phyloP scores from a whole-genome alignment of 306 rosid species.

The Acacia melanoxylon region DNA sequence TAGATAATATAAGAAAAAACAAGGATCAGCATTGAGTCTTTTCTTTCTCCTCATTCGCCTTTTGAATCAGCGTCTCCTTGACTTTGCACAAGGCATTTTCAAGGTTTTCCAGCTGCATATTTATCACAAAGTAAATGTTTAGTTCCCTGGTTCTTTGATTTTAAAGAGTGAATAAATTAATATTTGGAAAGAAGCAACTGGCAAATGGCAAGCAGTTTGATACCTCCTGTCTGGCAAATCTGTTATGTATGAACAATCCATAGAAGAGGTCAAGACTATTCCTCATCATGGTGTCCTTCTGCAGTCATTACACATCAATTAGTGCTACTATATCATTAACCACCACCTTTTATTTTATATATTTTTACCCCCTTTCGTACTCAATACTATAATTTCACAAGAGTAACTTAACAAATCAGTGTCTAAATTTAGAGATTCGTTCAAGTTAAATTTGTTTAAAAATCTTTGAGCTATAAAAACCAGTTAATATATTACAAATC shows the following conservation, averaged over 20 bases:
- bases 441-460: too few relatives aligned
- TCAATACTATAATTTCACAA: not conserved
- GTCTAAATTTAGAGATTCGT: not conserved
- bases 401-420: too few relatives aligned
- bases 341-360: too few relatives aligned
- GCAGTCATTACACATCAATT: constrained; percentile 29
- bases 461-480: too few relatives aligned
- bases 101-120: constrained; percentile 42
- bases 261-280: constrained; percentile 56
- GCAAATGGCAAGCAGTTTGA: not conserved
- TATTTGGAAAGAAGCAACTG: not conserved
- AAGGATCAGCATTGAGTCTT: constrained; percentile 9
- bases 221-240: constrained; percentile 74
- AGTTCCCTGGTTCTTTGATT: not conserved
- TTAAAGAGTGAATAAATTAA: constrained; percentile 6
- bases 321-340: too few relatives aligned
- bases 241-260: constrained; percentile 51
- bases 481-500: too few relatives aligned
- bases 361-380: not conserved
- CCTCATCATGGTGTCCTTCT: constrained; percentile 51
- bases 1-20: too few relatives aligned
- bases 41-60: constrained; percentile 31
- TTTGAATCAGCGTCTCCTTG: constrained; percentile 40
- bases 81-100: constrained; percentile 38
- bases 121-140: constrained; percentile 19